Evolutionary conservation across 108 stramenopile genomes (phyloP).

Genomic region (Chaetoceros muelleri): DNA sequence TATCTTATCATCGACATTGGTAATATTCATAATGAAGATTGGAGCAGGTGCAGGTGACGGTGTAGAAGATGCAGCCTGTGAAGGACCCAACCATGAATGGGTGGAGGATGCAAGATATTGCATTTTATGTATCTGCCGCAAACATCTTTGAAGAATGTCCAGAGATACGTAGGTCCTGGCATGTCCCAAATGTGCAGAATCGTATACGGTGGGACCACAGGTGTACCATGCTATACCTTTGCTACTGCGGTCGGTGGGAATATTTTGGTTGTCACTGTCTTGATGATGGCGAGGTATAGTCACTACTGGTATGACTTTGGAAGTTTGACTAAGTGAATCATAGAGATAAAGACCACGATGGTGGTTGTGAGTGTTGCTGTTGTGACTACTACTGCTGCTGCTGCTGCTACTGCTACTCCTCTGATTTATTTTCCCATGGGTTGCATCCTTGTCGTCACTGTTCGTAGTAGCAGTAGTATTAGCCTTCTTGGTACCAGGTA

Average conservation of each 20-base stretch:
- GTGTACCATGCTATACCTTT: conserved; percentile 85
- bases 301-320: neutral
- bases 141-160: conserved; percentile 88
- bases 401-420: too few relatives aligned
- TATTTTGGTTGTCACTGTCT: too few relatives aligned
- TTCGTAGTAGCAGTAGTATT: too few relatives aligned
- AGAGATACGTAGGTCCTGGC: conserved; percentile 91
- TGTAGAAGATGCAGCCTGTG: neutral
- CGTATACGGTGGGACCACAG: conserved; percentile 99
- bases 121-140: conserved; percentile 42
- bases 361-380: too few relatives aligned
- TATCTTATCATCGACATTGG: conserved; percentile 99
- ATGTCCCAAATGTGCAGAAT: conserved; percentile 93
- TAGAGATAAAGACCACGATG: neutral
- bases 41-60: conserved; percentile 17
- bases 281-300: neutral
- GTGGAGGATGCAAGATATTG: conserved; percentile 24
- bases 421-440: too few relatives aligned
- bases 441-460: too few relatives aligned
- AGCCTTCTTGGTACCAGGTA: too few relatives aligned
- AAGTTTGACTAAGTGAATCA: conserved; percentile 3
- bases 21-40: conserved; percentile 84
- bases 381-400: too few relatives aligned
- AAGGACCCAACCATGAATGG: conserved; percentile 7
- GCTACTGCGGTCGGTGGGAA: too few relatives aligned